Evolutionary conservation across 495 filamentous ascomycete genomes (phyloP).

Genomic region (Talaromyces trachyspermus): DNA sequence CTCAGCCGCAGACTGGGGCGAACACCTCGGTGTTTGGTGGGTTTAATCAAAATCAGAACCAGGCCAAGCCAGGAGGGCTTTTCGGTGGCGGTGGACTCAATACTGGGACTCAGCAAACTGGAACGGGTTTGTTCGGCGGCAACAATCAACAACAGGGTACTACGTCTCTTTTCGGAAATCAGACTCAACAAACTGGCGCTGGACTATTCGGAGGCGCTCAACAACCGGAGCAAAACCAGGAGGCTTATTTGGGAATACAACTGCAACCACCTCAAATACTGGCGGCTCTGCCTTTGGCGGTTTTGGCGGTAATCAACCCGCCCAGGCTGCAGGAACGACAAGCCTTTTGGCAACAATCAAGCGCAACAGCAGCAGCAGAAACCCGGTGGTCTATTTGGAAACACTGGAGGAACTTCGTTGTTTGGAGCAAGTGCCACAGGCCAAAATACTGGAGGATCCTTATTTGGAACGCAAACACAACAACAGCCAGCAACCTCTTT

Average conservation of each 20-base stretch:
- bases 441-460: constrained; percentile 40
- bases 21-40: constrained; percentile 31
- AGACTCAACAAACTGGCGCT: constrained; percentile 16
- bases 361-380: constrained; percentile 23
- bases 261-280: constrained; percentile 13
- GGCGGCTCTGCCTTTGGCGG: constrained; percentile 23
- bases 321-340: constrained; percentile 22
- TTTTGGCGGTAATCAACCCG: constrained; percentile 16
- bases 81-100: constrained; percentile 34
- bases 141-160: constrained; percentile 30
- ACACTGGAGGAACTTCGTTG: constrained; percentile 25
- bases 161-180: constrained; percentile 27
- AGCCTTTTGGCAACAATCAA: constrained; percentile 37
- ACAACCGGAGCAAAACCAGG: constrained; percentile 45
- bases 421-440: constrained; percentile 35
- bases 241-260: constrained; percentile 49
- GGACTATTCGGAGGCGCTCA: constrained; percentile 34
- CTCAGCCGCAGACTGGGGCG: constrained; percentile 28
- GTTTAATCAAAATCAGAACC: constrained; percentile 42
- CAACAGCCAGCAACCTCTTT: constrained; percentile 48
- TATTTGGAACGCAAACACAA: constrained; percentile 59
- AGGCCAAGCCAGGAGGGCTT: constrained; percentile 24
- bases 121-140: constrained; percentile 38
- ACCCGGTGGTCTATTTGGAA: constrained; percentile 15
- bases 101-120: constrained; percentile 30